Base-by-base conservation (phyloP, 164 flowering plant species). In the Nymphaea colorata region DNA sequence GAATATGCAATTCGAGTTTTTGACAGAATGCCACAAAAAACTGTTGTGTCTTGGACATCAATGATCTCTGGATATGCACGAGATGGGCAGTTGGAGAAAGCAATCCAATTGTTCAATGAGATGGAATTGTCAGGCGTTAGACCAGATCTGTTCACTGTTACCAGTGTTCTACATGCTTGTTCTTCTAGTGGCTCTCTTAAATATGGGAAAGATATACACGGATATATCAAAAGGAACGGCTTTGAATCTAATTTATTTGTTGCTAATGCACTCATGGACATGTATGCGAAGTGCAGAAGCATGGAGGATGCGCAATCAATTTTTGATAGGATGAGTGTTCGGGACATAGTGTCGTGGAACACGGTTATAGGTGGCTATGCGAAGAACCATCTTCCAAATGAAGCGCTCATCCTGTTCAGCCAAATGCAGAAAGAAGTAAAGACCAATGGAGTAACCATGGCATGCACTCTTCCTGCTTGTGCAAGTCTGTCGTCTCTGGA, bases 251-350 rank as follows among this genome's bases (percentile, higher is more conserved):
- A 70, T 72, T 67, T 82, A 64, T 73, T 69, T 42, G 85, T 83
- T 44, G 80, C 78, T 15, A 88, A 88, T 78, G 79, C 89, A 66
- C 82, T 88, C 4, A 83, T 85, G 75, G 90, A 86, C 68, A 83
- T 88, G 93, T 86, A 82, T 71, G 87, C 87, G 10, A 88, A 88
- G 79, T 88, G 90, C 71, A 89, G 87, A 64, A 80, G 87, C 82
- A 82, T 86, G 87, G 76, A 43, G 62, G 85, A 82, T 64, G 93
- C 90, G 42, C 64, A 64, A 42, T 64, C 41, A 15, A 77, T 88
- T 64, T 88, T 88, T 67, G 64, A 74, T 64, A 25, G 70, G 59
- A 79, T 83, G 82, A 67, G 12, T 5, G 62, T 44, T 41, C 83
- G 74, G 68, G 87, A 88, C 66, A 69, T 67, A 14, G 63, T 85